phyloP scores from a whole-genome alignment of 2,329 filamentous ascomycete species.

The Emergomyces orientalis region DNA sequence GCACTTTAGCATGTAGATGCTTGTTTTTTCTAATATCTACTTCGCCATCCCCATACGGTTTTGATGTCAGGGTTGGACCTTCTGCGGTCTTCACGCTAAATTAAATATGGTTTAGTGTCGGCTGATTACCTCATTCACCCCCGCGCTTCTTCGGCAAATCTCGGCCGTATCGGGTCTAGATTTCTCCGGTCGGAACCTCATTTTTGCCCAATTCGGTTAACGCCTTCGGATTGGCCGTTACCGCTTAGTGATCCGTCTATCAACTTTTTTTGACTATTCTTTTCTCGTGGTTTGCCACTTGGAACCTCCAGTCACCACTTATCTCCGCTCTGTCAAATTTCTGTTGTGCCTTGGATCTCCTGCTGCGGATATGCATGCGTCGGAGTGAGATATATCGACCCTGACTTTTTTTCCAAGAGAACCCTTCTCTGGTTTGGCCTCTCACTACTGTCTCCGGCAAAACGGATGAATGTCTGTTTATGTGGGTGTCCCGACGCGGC shows the following conservation, averaged over 20 bases:
- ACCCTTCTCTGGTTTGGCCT: not conserved
- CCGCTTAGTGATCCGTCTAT: not conserved
- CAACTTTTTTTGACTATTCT: not conserved
- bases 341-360: not conserved
- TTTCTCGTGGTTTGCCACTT: not conserved
- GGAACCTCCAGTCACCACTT: not conserved
- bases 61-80: not conserved
- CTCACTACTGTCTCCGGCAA: not conserved
- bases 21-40: not conserved
- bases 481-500: constrained; percentile 16
- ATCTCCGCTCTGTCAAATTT: not conserved
- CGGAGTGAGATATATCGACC: not conserved
- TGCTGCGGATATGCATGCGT: not conserved
- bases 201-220: not conserved
- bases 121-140: not conserved
- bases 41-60: not conserved
- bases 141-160: not conserved
- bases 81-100: not conserved
- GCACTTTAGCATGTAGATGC: not conserved
- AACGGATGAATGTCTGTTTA: constrained; percentile 20
- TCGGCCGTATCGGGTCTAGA: not conserved
- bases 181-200: not conserved
- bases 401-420: not conserved
- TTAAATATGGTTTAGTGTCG: not conserved
- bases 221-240: too few species aligned